Conservation (phyloP, 129 eudicot genomes). For the Kitagawia praeruptora region DNA sequence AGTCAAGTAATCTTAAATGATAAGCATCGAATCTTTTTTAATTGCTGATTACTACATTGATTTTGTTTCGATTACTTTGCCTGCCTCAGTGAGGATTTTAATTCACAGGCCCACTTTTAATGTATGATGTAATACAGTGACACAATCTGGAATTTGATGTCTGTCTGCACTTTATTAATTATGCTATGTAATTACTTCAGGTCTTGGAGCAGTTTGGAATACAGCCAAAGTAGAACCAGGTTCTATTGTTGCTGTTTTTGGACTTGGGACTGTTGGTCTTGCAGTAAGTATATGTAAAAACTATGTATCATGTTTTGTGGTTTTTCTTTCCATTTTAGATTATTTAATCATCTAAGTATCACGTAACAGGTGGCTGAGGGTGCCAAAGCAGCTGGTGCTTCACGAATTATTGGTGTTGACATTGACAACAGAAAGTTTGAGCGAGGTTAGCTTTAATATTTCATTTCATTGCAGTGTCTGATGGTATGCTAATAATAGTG, state of each 20-base stretch:
- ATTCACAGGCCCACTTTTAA: background rate
- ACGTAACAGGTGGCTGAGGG: conserved; percentile 92
- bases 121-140: background rate
- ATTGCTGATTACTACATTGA: background rate
- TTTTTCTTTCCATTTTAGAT: background rate
- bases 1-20: background rate
- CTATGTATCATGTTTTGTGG: background rate
- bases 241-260: conserved; percentile 88
- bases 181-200: conserved; percentile 19
- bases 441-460: conserved; percentile 27
- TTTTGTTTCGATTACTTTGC: background rate
- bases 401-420: conserved; percentile 85
- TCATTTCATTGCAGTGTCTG: background rate
- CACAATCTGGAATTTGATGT: background rate
- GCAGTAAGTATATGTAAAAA: conserved; percentile 48
- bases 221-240: conserved; percentile 95
- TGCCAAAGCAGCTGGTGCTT: conserved; percentile 98
- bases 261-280: conserved; percentile 97
- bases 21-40: background rate
- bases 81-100: background rate
- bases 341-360: conserved; percentile 10
- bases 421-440: conserved; percentile 87
- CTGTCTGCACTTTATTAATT: background rate
- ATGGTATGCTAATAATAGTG: no score
- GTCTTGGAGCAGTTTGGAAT: conserved; percentile 99